Evolutionary conservation across 495 filamentous ascomycete genomes (phyloP).

Genomic region (Delitschia confertaspora): DNA sequence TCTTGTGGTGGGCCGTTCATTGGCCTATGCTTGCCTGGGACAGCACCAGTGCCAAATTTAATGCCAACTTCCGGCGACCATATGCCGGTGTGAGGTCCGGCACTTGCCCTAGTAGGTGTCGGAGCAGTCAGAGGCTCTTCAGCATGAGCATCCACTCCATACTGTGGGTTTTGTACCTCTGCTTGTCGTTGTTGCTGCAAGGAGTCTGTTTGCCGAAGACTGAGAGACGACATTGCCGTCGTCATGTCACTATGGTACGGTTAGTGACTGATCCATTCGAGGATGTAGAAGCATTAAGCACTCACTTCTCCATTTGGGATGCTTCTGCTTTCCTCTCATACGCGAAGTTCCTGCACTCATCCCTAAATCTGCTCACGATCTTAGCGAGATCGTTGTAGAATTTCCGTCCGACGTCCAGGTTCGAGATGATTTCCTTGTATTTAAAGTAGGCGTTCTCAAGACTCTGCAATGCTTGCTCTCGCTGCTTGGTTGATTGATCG

Average conservation of each 20-base stretch:
- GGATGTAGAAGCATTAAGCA: constrained; percentile 4
- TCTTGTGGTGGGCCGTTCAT: constrained; percentile 12
- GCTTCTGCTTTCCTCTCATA: constrained; percentile 75
- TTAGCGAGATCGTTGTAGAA: constrained; percentile 94
- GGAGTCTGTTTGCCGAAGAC: constrained; percentile 41
- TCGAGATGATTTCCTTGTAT: constrained; percentile 87
- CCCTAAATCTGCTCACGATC: constrained; percentile 69
- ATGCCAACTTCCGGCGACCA: constrained; percentile 78
- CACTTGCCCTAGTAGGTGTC: constrained; percentile 29
- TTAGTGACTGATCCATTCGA: constrained; percentile 23
- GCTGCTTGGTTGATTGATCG: constrained; percentile 63
- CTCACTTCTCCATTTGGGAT: constrained; percentile 62
- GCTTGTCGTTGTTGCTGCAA: constrained; percentile 33
- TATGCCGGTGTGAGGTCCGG: constrained; percentile 36
- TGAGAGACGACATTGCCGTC: constrained; percentile 55
- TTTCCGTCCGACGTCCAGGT: constrained; percentile 80
- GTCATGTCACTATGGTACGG: constrained; percentile 46
- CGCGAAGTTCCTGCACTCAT: constrained; percentile 69
- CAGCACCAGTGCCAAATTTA: constrained; percentile 49
- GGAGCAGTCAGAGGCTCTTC: constrained; percentile 28
- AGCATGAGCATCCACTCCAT: constrained; percentile 16
- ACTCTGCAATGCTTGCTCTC: constrained; percentile 77
- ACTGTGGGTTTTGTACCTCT: constrained; percentile 28
- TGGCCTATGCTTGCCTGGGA: constrained; percentile 8
- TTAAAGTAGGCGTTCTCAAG: constrained; percentile 89